A percentile compares a stretch with the other conserved stretches of the same genome.
phyloP scores from a whole-genome alignment of 2,329 filamentous ascomycete genomes.

The Xylariomycetidae sp. region DNA sequence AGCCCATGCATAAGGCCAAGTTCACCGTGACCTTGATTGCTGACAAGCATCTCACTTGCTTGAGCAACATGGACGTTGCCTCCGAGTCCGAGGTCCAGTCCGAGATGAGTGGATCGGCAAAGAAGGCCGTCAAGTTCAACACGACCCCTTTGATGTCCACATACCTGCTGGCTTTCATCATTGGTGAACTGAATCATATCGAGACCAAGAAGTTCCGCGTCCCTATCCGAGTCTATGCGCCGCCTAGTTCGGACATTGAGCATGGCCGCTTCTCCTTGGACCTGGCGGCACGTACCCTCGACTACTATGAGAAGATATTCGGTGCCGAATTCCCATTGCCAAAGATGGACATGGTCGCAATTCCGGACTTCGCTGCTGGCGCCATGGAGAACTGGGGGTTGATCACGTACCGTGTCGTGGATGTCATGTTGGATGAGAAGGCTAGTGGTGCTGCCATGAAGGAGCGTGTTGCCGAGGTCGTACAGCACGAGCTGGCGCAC shows the following conservation, averaged over 20 bases:
- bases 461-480: slow-evolving; percentile 88
- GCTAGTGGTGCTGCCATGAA: slow-evolving; percentile 82
- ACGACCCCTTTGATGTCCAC: slow-evolving; percentile 92
- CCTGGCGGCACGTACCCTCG: slow-evolving; percentile 80
- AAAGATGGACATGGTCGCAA: slow-evolving; percentile 95
- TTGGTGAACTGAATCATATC: slow-evolving; percentile 89
- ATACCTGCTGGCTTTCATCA: slow-evolving; percentile 88
- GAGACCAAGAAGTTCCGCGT: slow-evolving; percentile 89
- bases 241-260: slow-evolving; percentile 82
- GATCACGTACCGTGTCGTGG: slow-evolving; percentile 89
- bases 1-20: slow-evolving; percentile 86
- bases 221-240: slow-evolving; percentile 89
- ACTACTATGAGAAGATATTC: slow-evolving; percentile 94
- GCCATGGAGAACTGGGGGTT: slow-evolving; percentile 99
- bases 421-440: slow-evolving; percentile 87
- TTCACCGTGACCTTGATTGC: slow-evolving; percentile 89
- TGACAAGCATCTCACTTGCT: slow-evolving; percentile 81
- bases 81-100: slow-evolving; percentile 69
- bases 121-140: slow-evolving; percentile 88
- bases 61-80: slow-evolving; percentile 95
- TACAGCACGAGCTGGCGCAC: slow-evolving; percentile 94
- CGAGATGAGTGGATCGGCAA: slow-evolving; percentile 54
- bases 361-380: slow-evolving; percentile 91
- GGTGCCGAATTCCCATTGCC: slow-evolving; percentile 79
- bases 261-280: slow-evolving; percentile 87